These are phyloP conservation scores for Candida endomychidarum DNA, from an alignment of 805 yeast species.

Conservation along the genomic window DNA sequence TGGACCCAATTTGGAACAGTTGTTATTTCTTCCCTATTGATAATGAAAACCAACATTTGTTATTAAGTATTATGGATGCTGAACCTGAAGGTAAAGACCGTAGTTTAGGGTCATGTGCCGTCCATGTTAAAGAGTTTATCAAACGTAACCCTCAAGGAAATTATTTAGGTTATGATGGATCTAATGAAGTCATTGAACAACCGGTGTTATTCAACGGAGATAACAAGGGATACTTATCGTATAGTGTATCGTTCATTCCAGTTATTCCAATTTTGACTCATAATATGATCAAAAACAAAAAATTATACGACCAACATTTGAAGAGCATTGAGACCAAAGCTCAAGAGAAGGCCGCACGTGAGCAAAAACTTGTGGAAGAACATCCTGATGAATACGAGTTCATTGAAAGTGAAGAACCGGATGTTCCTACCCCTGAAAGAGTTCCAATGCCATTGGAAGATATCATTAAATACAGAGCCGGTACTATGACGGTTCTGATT, in stretches of 20 bases:
- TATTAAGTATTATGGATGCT: constrained; percentile 63
- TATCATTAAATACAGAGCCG: constrained; percentile 56
- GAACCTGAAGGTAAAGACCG: constrained; percentile 66
- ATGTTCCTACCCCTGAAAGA: constrained; percentile 37
- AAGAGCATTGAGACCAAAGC: constrained; percentile 33
- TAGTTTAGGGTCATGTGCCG: constrained; percentile 55
- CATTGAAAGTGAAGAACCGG: constrained; percentile 47
- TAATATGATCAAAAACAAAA: constrained; percentile 51
- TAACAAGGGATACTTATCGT: constrained; percentile 48
- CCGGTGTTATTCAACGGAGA: constrained; percentile 40
- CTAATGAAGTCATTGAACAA: constrained; percentile 44
- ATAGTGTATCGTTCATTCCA: constrained; percentile 66
- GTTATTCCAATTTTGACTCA: constrained; percentile 60
- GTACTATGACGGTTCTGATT: constrained; percentile 58
- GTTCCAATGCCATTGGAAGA: constrained; percentile 51
- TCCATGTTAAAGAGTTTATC: constrained; percentile 50
- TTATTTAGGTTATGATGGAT: constrained; percentile 52
- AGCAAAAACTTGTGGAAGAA: constrained; percentile 52
- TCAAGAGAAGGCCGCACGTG: constrained; percentile 47
- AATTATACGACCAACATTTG: constrained; percentile 39
- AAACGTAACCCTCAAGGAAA: constrained; percentile 48
- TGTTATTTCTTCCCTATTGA: constrained; percentile 60
- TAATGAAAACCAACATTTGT: constrained; percentile 58
- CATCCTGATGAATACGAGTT: constrained; percentile 66
- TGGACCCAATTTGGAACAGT: constrained; percentile 59